Base-by-base conservation (phyloP, 352 stramenopile species). In the Globisporangium camurandrum region DNA sequence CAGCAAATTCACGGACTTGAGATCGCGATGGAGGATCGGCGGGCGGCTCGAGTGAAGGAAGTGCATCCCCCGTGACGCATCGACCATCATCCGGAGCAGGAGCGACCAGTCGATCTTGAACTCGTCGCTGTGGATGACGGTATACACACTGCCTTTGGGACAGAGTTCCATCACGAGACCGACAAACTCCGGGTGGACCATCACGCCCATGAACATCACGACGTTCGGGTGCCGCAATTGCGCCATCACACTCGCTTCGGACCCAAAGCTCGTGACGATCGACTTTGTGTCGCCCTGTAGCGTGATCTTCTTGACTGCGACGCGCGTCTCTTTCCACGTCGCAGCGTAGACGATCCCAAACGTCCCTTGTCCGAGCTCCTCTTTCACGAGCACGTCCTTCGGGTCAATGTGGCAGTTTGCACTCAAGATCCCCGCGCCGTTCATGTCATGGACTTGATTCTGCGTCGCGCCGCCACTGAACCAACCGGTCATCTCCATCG, bases 181-280 rank as follows among this genome's bases (percentile, higher is more conserved):
- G 24, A 93, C 78, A 27, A 88, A 90, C 38, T 90, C 75, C 0
- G 83, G 84, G n/a, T 91, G 80, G 27, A 93, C 72, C 75, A 91
- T 93, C 20, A 91, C 75, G 23, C 85, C 85, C 79, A 96, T 91
- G 59, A 95, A 95, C 75, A 96, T 93, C 46, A 93, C 82, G 0
- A 93, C 76, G 46, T 91, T 93, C 41, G 77, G 77, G 60, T 93
- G 79, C 16, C 77, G 75, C 7, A 93, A 63, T 54, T 93, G 77
- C 12, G 82, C 77, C 79, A 93, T 93, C 17, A 90, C 78, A 37
- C 77, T 88, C 19, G 78, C 79, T 54, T 91, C 80, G 0, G 82
- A 84, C 22, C 79, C 79, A 33, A 91, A 93, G 36, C 71, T 90
- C 31, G 77, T 91, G 30, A 91, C 69, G 45, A 93, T 91, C 28